These are phyloP conservation scores for Domatiomyces globalis DNA, from an alignment of 2,329 filamentous ascomycete genomes.

Conservation along the genomic window DNA sequence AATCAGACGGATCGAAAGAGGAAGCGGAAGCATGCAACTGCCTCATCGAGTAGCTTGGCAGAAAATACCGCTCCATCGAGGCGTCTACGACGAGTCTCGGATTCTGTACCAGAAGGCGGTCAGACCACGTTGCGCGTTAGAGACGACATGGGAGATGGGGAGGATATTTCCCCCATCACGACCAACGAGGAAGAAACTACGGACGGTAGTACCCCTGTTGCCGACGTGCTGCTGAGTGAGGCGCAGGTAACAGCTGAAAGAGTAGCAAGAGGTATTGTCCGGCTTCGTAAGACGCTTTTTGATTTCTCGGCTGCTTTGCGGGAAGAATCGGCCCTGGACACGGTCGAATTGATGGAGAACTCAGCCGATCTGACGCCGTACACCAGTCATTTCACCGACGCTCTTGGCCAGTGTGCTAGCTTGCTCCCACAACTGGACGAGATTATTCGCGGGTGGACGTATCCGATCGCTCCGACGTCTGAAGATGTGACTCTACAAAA, in stretches of 20 bases:
- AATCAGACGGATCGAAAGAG: conserved; percentile 38
- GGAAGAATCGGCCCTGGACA: conserved; percentile 13
- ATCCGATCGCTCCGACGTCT: conserved; percentile 42
- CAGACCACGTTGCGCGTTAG: conserved; percentile 41
- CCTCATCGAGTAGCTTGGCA: conserved; percentile 28
- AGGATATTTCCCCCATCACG: conserved; percentile 34
- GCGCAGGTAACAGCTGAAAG: conserved; percentile 40
- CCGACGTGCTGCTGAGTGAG: conserved; percentile 34
- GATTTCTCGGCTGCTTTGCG: conserved; percentile 28
- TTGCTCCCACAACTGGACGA: conserved; percentile 44
- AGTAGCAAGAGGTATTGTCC: conserved; percentile 42
- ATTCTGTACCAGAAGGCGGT: conserved; percentile 25
- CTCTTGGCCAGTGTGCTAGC: conserved; percentile 31
- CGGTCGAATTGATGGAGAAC: conserved; percentile 20
- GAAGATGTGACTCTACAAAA: conserved; percentile 42
- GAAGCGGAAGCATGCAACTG: conserved; percentile 38
- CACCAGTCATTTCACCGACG: conserved; percentile 27
- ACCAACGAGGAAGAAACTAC: conserved; percentile 20
- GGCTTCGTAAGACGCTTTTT: conserved; percentile 43
- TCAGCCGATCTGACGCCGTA: conserved; percentile 22
- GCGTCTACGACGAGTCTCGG: conserved; percentile 35
- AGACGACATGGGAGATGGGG: conserved; percentile 46
- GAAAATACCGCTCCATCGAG: conserved; percentile 33
- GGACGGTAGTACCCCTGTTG: not conserved
- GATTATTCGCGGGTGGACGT: conserved; percentile 41